Evolutionary conservation across 768 basidiomycete species (phyloP), one percentile per base, ranked within the genome.

Genomic region (Termitomyces bulborhizus): DNA sequence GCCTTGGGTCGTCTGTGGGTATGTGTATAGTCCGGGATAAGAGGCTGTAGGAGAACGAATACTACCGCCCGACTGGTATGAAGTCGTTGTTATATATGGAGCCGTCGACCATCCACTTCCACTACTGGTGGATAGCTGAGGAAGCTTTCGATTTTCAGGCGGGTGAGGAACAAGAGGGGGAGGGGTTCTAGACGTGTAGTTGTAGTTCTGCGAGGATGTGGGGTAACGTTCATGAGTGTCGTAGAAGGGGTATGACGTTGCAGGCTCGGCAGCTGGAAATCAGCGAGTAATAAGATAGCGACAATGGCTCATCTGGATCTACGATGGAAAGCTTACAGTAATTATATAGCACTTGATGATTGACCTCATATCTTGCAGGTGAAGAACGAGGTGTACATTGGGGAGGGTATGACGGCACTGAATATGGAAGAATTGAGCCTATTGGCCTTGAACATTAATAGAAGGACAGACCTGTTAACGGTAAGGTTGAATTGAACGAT

Each of bases 401-500:
- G 66, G 73, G 79, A 70, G 79, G 65, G 73, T 80, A 81, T 66
- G 72, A 66, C 77, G 84, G 81, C 73, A 76, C 85, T 86, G 71
- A 73, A 76, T 69, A 73, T 66, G 61, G 70, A 63, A 76, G 79
- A 69, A 73, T 82, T 84, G 80, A 84, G 81, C 73, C 73, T 65
- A 72, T 75, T 75, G 78, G 67, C 70, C 62, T 64, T 66, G 66
- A 70, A 79, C 70, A 79, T 73, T 71, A 78, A 76, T 73, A 67
- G 73, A 72, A 72, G 72, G 79, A 88, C 87, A 81, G 83, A 89
- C 87, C 87, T 89, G 87, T 82, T 86, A 85, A 86, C 83, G 79
- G 86, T 86, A 84, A 88, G 84, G 82, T 84, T 86, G 86, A 86
- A 85, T 87, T 86, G 66, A 82, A 82, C 73, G 84, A 78, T 83